Evolutionary conservation across 2,329 filamentous ascomycete species (phyloP), one percentile per base, ranked within the genome.

Genomic region (Diaporthe aspalathi): DNA sequence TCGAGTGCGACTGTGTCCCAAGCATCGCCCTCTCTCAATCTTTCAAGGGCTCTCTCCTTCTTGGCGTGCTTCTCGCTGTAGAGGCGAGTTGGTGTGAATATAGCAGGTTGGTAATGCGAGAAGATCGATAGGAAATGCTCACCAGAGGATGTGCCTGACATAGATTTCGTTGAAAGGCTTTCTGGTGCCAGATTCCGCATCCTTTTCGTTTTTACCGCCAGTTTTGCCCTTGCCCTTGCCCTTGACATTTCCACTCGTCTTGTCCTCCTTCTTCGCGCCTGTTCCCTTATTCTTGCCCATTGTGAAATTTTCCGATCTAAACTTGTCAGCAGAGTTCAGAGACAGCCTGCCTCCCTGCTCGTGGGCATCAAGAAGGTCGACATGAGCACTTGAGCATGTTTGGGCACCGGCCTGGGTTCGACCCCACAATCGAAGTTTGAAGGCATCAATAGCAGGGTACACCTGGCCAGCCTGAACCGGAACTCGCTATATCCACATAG

Each of bases 51-150:
- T 78, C 94, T 91, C 78, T 94, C 92, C 78, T 94, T 94, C 80
- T 91, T 93, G n/a, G 84, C 82, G 78, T 94, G 90, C 78, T 95
- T 95, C 79, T 91, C 91, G 76, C 93, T 94, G 83, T 91, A 22
- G 17, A 54, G 6, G 29, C 40, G 45, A 40, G 38, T 47, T 20
- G 32, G 56, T 63, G 60, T 32, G 6, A 43, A 35, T 16, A 57
- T 50, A 17, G 2, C 2, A 38, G 12, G n/a, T 4, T 40, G 45
- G 12, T 22, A 22, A 40, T 40, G 12, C 9, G 24, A 32, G 56
- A n/a, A 73, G 80, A 67, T 75, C n/a, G 5, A 35, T 9, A 11
- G 7, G 12, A 14, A 40, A 20, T 7, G 88, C 87, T 50, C 49
- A 71, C 71, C 68, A 73, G 77, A 93, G 80, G 72, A 94, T 93